Percentiles rank a stretch among this genome's conserved stretches.
These are phyloP conservation scores for Saccharomyces jurei DNA, from an alignment of 805 yeast species.

Conservation along the genomic window DNA sequence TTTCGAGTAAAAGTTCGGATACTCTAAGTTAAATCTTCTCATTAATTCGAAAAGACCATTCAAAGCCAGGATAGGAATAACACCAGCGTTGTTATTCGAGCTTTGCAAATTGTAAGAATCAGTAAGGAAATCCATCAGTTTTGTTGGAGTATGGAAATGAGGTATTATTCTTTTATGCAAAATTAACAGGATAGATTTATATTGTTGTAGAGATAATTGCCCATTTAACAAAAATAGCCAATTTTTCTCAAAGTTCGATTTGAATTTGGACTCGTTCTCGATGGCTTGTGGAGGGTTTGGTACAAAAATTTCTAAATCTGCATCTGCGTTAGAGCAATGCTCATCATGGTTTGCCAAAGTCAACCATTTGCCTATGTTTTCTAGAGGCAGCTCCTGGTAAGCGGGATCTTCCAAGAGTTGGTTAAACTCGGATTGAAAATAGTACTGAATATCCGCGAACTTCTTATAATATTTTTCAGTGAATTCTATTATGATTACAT, in stretches of 20 bases:
- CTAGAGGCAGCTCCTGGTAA: slow-evolving; percentile 10
- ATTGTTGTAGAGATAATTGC: slow-evolving; percentile 44
- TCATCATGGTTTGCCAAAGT: slow-evolving; percentile 32
- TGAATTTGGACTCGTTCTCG: slow-evolving; percentile 40
- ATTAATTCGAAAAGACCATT: slow-evolving; percentile 84
- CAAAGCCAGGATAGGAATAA: slow-evolving; percentile 68
- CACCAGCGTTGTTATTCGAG: slow-evolving; percentile 36
- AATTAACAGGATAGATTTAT: slow-evolving; percentile 58
- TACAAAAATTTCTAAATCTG: slow-evolving; percentile 32
- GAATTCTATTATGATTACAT: slow-evolving; percentile 48
- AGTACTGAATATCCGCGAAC: slow-evolving; percentile 73
- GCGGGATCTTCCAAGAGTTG: slow-evolving; percentile 18
- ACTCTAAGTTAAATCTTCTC: slow-evolving; percentile 75
- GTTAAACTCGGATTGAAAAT: slow-evolving; percentile 50
- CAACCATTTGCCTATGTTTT: slow-evolving; percentile 33
- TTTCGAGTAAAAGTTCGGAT: slow-evolving; percentile 81
- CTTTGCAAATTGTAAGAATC: slow-evolving; percentile 57
- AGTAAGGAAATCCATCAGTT: slow-evolving; percentile 87
- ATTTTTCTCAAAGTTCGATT: slow-evolving; percentile 58
- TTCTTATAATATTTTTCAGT: slow-evolving; percentile 43
- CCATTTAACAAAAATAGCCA: slow-evolving; percentile 53
- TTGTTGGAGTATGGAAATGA: slow-evolving; percentile 66
- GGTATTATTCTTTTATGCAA: slow-evolving; percentile 84
- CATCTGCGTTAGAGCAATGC: slow-evolving; percentile 27
- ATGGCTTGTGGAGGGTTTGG: slow-evolving; percentile 41